phyloP scores from a whole-genome alignment of 257 asterid species.

The Salvia splendens region DNA sequence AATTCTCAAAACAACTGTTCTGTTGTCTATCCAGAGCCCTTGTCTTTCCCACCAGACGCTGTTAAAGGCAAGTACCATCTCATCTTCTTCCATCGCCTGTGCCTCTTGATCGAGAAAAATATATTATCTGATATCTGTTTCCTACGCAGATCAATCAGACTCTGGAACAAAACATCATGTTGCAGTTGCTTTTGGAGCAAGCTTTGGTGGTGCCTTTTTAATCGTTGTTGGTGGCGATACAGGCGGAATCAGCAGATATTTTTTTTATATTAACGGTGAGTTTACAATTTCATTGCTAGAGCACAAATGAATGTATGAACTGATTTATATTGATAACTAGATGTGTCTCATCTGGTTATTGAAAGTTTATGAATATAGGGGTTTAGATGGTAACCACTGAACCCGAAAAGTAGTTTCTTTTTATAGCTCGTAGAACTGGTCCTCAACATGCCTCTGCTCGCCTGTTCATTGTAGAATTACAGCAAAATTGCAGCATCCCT shows the following conservation, averaged over 20 bases:
- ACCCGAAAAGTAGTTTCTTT: too few species aligned
- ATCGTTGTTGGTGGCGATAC: constrained; percentile 72
- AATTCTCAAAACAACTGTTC: constrained; percentile 63
- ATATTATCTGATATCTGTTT: constrained; percentile 15
- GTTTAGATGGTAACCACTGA: too few species aligned
- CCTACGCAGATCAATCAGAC: constrained; percentile 55
- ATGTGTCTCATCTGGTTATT: constrained; percentile 1
- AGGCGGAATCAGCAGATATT: constrained; percentile 84
- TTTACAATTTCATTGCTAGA: neutral
- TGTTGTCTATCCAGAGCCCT: constrained; percentile 71
- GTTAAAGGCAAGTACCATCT: constrained; percentile 46
- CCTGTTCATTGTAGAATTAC: too few species aligned
- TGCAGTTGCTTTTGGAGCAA: constrained; percentile 68
- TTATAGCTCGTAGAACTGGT: too few species aligned
- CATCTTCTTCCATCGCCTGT: neutral
- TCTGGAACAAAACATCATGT: constrained; percentile 55
- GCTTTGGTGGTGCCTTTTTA: constrained; percentile 64
- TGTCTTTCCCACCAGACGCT: constrained; percentile 72
- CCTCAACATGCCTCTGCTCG: too few species aligned
- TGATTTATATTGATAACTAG: neutral
- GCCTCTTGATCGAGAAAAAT: neutral
- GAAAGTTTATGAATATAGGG: too few species aligned
- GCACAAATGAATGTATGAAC: neutral
- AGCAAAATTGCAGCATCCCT: neutral
- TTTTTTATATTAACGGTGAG: constrained; percentile 89